Conservation (phyloP, 2,329 filamentous ascomycete species). For the Fusarium transvaalense region DNA sequence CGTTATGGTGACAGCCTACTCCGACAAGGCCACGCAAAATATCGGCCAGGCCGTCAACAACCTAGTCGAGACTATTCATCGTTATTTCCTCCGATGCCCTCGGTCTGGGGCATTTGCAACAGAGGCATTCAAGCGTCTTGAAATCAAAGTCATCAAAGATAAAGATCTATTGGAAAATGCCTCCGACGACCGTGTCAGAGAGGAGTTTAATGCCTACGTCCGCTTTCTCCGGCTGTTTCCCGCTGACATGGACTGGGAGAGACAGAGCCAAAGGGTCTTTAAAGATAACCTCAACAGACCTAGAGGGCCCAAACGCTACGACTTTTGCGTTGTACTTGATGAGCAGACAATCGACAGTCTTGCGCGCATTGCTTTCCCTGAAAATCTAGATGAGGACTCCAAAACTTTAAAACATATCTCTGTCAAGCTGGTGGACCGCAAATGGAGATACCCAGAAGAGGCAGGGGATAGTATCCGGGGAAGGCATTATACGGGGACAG, state of each 20-base stretch:
- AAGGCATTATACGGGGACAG: constrained; percentile 14
- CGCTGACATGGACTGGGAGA: not conserved
- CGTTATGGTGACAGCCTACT: constrained; percentile 24
- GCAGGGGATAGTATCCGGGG: not conserved
- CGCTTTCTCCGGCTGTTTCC: constrained; percentile 12
- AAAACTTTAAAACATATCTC: not conserved
- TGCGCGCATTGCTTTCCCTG: not conserved
- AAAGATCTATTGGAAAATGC: constrained; percentile 17
- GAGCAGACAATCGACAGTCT: constrained; percentile 3
- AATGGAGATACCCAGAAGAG: constrained; percentile 14
- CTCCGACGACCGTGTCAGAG: constrained; percentile 32
- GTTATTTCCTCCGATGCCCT: constrained; percentile 7
- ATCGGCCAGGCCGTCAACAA: constrained; percentile 7
- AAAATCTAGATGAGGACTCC: not conserved
- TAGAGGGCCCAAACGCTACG: not conserved
- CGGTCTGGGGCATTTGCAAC: not conserved
- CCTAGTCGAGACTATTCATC: constrained; percentile 11
- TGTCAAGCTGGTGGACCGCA: constrained; percentile 17
- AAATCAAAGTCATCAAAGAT: constrained; percentile 19
- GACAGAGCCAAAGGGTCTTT: not conserved
- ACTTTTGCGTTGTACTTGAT: constrained; percentile 21
- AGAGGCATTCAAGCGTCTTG: constrained; percentile 19
- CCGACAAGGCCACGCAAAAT: constrained; percentile 9
- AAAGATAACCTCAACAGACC: constrained; percentile 14
- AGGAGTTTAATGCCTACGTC: constrained; percentile 29